Percentiles rank a stretch among this genome's conserved stretches.
These are phyloP conservation scores for Saccharum hybrid DNA, from an alignment of 202 grass and related monocot genomes.

Conservation along the genomic window DNA sequence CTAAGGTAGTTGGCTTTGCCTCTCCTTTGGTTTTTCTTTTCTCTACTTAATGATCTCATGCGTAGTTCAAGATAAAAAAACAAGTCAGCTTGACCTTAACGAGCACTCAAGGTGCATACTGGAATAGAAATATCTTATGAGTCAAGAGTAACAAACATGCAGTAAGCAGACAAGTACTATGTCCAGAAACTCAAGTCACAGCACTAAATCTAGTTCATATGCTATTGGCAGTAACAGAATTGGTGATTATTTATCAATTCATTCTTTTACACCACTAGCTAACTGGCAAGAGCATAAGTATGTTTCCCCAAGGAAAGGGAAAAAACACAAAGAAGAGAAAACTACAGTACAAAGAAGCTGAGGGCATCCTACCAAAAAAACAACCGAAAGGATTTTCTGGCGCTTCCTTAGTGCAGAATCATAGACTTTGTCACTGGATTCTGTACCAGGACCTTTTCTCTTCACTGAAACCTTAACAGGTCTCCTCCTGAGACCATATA, in stretches of 20 bases:
- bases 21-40: not conserved
- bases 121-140: constrained; percentile 29
- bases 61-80: not conserved
- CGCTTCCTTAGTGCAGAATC: constrained; percentile 77
- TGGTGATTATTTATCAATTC: not conserved
- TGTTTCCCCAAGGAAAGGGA: not conserved
- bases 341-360: constrained; percentile 13
- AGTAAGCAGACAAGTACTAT: constrained; percentile 12
- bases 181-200: constrained; percentile 15
- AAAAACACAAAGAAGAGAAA: not conserved
- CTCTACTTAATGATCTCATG: not conserved
- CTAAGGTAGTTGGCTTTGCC: not conserved
- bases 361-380: constrained; percentile 74
- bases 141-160: not conserved
- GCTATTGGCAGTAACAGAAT: constrained; percentile 1
- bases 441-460: constrained; percentile 50
- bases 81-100: not conserved
- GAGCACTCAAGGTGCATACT: not conserved
- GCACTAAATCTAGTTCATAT: constrained; percentile 20
- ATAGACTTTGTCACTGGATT: constrained; percentile 60
- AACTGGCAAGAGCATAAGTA: constrained; percentile 22
- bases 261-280: not conserved
- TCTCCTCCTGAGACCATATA: constrained; percentile 93
- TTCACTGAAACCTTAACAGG: constrained; percentile 64
- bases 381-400: constrained; percentile 87